Evolutionary conservation across 306 rosid species (phyloP), one percentile per base, ranked within the genome.

Genomic region (Quercus bicolor): DNA sequence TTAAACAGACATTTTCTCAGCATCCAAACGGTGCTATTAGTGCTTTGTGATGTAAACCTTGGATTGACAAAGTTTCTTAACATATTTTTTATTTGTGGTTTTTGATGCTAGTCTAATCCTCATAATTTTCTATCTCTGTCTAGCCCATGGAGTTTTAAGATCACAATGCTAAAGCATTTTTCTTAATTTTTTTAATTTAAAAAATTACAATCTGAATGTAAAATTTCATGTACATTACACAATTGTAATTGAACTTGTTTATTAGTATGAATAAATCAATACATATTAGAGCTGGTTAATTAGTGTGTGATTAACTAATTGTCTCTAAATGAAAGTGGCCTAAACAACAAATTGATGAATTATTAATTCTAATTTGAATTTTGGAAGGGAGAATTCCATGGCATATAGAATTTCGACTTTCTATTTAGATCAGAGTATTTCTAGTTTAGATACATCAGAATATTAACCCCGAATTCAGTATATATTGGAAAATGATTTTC

Each of bases 21-120:
- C 71, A 21, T 56, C 61, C 64, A 66, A 69, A 70, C 29, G 45
- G 64, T 48, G 51, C 59, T 65, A 34, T 78, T 40, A 6, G 13
- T 48, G 56, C 23, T 24, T 78, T 68, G 14, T 9, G 5, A 66
- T 33, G 26, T 66, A 68, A 5, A 29, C 76, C 7, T 69, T 71
- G 28, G 59, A 34, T 29, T 43, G 70, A 55, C 28, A 21, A 52
- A 70, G 57, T 54, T 68, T 43, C 61, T 68, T 75, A 68, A 79
- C 26, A 81, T 15, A 48, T 48, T 48, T 76, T 51, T 51, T 72
- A 75, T 37, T 65, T 73, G 16, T 66, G 51, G 51, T 3, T 62
- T 33, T 66, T 66, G 16, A 5, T 65, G 48, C 13, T 18, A 18
- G 48, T 4, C 19, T 26, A 43, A 31, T 65, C 10, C 48, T 31